These are phyloP conservation scores for Cerioporus squamosus DNA, from an alignment of 1,284 basidiomycete genomes.

Conservation along the genomic window DNA sequence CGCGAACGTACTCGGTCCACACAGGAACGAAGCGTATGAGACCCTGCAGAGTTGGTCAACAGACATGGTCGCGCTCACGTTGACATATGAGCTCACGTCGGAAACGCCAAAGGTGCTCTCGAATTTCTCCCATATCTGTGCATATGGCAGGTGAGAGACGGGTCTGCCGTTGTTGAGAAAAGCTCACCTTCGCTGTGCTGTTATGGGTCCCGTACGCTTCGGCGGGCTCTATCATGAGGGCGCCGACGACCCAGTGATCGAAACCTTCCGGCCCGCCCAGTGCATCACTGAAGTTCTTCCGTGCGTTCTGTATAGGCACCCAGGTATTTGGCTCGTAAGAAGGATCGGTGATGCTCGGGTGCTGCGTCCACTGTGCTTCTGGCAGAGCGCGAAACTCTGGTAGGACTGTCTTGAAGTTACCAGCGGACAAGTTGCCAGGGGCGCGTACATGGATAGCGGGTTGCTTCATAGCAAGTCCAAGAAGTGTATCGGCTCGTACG, in stretches of 20 bases:
- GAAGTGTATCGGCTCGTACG: conserved; percentile 56
- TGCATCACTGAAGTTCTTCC: conserved; percentile 50
- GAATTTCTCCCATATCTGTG: conserved; percentile 77
- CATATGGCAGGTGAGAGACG: background rate
- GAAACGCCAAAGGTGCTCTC: conserved; percentile 52
- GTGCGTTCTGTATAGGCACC: conserved; percentile 58
- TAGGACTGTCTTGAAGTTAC: conserved; percentile 43
- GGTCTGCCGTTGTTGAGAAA: background rate
- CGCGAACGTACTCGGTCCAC: conserved; percentile 59
- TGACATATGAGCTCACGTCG: conserved; percentile 36
- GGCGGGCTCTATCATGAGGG: conserved; percentile 66
- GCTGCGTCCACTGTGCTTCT: conserved; percentile 34
- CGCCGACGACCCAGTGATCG: conserved; percentile 62
- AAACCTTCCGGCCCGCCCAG: conserved; percentile 68
- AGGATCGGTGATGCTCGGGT: conserved; percentile 46
- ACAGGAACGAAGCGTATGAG: conserved; percentile 61
- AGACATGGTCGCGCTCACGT: background rate
- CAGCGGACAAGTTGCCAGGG: conserved; percentile 39
- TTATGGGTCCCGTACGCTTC: conserved; percentile 76
- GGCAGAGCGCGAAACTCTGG: conserved; percentile 58
- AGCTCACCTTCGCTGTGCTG: conserved; percentile 59
- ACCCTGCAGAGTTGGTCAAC: conserved; percentile 40
- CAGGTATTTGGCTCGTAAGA: conserved; percentile 51
- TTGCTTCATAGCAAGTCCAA: conserved; percentile 57
- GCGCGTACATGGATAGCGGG: conserved; percentile 62